Percentiles rank a stretch among this genome's conserved stretches.
These are phyloP conservation scores for Debaryomyces psychrophilus DNA, from an alignment of 1,139 yeast species.

Conservation along the genomic window DNA sequence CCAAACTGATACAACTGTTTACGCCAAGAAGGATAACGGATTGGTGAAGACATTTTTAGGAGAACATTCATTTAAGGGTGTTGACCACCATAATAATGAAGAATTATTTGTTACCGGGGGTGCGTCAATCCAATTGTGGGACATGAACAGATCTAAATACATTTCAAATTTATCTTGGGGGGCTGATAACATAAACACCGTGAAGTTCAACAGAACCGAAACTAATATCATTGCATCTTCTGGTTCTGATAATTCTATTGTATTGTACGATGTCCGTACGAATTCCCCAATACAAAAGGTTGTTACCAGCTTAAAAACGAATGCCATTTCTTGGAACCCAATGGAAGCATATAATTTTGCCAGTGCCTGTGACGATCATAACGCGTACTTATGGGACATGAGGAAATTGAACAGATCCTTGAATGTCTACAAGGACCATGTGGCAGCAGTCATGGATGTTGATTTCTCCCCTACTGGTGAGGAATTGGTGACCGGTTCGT, in stretches of 20 bases:
- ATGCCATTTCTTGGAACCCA: slow-evolving; percentile 93
- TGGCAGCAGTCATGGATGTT: slow-evolving; percentile 91
- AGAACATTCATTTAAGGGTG: slow-evolving; percentile 78
- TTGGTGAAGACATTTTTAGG: slow-evolving; percentile 78
- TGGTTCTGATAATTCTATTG: slow-evolving; percentile 90
- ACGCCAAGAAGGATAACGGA: slow-evolving; percentile 43
- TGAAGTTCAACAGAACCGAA: slow-evolving; percentile 87
- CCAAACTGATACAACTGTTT: slow-evolving; percentile 39
- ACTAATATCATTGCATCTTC: slow-evolving; percentile 87
- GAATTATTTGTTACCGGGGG: slow-evolving; percentile 90
- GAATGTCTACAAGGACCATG: slow-evolving; percentile 93
- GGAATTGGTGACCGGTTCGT: slow-evolving; percentile 92
- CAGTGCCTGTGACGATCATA: slow-evolving; percentile 92
- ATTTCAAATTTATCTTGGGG: slow-evolving; percentile 89
- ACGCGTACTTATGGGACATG: slow-evolving; percentile 95
- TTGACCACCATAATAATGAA: slow-evolving; percentile 83
- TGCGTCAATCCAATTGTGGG: slow-evolving; percentile 88
- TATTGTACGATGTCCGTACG: slow-evolving; percentile 90
- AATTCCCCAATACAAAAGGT: slow-evolving; percentile 90
- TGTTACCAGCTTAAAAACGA: slow-evolving; percentile 79
- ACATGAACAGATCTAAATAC: slow-evolving; percentile 75
- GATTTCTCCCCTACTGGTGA: slow-evolving; percentile 98
- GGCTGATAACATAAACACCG: slow-evolving; percentile 83
- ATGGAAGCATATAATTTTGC: slow-evolving; percentile 96
- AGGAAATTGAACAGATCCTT: slow-evolving; percentile 78